Percentiles rank a stretch among this genome's conserved stretches.
Conservation (phyloP, 2,329 filamentous ascomycete genomes). For the Sclerotinia minor region DNA sequence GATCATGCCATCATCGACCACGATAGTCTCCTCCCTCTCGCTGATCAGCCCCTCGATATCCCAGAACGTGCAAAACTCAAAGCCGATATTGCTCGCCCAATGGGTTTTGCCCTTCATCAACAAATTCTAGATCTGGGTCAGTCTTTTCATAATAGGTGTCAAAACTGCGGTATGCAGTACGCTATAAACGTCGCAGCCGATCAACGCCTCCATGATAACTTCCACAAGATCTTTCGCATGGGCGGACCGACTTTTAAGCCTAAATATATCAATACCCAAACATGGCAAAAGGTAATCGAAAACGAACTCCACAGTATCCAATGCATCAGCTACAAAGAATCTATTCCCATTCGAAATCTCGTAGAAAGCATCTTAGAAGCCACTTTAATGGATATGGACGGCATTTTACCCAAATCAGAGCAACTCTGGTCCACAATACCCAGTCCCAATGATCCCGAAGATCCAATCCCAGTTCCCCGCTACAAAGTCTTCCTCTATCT, state of each 20-base stretch:
- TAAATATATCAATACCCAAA: constrained; percentile 4
- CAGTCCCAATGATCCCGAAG: constrained; percentile 9
- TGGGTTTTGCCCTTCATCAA: constrained; percentile 11
- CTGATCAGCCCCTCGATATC: neutral
- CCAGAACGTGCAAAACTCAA: constrained; percentile 17
- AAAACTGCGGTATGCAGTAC: constrained; percentile 30
- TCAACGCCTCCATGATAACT: constrained; percentile 24
- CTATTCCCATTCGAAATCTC: constrained; percentile 3
- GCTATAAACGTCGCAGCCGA: constrained; percentile 26
- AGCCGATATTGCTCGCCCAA: neutral
- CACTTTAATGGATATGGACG: constrained; percentile 21
- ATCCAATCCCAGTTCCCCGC: constrained; percentile 24
- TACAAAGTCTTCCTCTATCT: constrained; percentile 34
- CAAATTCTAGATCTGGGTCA: constrained; percentile 31
- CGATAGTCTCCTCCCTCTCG: constrained; percentile 2
- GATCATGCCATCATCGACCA: constrained; percentile 7
- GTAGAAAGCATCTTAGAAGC: constrained; percentile 16
- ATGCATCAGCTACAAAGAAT: constrained; percentile 8
- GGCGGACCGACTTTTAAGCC: neutral
- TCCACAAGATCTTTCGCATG: constrained; percentile 22
- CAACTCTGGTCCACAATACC: constrained; percentile 25
- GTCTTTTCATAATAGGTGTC: constrained; percentile 24
- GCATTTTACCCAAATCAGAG: neutral
- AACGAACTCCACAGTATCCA: constrained; percentile 7
- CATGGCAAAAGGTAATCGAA: constrained; percentile 17